Conservation (phyloP, 2,329 filamentous ascomycete genomes). For the Colletotrichum eremochloae region DNA sequence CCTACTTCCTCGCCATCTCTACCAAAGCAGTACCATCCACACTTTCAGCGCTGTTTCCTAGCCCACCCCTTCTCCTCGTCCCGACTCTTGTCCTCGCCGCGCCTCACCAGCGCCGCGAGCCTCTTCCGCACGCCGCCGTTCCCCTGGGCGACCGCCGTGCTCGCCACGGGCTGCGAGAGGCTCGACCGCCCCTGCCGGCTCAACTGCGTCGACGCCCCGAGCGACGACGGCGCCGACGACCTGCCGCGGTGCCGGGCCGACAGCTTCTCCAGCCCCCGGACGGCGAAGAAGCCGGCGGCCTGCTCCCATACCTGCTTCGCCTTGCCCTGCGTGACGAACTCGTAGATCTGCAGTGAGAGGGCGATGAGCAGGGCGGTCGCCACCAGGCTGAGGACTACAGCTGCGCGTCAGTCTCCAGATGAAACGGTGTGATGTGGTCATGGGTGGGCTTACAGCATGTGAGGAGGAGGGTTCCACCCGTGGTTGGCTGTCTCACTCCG, state of each 20-base stretch:
- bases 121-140: conserved; percentile 23
- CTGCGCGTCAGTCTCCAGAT: neutral
- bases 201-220: conserved; percentile 31
- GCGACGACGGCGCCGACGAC: conserved; percentile 20
- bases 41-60: neutral
- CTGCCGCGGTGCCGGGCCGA: neutral
- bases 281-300: neutral
- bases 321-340: conserved; percentile 31
- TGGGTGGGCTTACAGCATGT: conserved; percentile 30
- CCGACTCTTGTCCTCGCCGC: neutral
- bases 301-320: neutral
- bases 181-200: conserved; percentile 28
- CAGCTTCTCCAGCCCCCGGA: conserved; percentile 2
- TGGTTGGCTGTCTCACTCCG: conserved; percentile 22
- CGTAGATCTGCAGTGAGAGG: conserved; percentile 38
- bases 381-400: conserved; percentile 37
- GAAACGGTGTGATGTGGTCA: too few relatives aligned
- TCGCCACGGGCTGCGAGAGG: conserved; percentile 17
- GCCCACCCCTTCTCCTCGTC: conserved; percentile 33
- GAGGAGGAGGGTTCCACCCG: conserved; percentile 17
- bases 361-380: conserved; percentile 38
- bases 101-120: conserved; percentile 19
- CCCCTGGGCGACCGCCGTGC: conserved; percentile 15
- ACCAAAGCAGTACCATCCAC: neutral
- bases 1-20: too few relatives aligned